Evolutionary conservation across 768 basidiomycete genomes (phyloP).

Genomic region (Hygrocybe coccinea): DNA sequence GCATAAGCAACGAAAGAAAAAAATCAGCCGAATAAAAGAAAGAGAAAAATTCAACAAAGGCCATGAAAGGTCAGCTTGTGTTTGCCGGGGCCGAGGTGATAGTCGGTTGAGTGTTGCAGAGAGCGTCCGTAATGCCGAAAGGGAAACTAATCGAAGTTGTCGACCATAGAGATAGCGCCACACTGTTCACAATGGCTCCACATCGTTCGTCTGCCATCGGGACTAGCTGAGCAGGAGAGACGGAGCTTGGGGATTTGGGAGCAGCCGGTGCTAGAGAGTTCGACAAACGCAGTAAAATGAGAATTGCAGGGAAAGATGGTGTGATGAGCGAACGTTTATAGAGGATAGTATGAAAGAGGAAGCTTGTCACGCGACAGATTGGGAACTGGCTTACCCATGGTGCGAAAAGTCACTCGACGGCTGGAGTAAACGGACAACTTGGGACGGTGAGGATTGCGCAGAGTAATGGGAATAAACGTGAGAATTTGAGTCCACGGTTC

Average conservation of each 20-base stretch:
- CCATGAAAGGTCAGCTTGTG: too few relatives aligned
- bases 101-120: too few relatives aligned
- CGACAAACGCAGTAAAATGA: neutral
- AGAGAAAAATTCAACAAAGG: too few relatives aligned
- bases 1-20: too few relatives aligned
- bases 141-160: slow-evolving; percentile 32
- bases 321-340: slow-evolving; percentile 1
- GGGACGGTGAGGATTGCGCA: slow-evolving; percentile 38
- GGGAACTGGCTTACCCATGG: slow-evolving; percentile 54
- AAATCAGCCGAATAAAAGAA: too few relatives aligned
- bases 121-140: too few relatives aligned
- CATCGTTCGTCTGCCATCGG: slow-evolving; percentile 72
- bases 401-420: slow-evolving; percentile 58
- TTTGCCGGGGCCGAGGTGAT: too few relatives aligned
- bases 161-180: slow-evolving; percentile 85
- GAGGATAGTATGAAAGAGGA: slow-evolving; percentile 1
- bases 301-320: neutral
- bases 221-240: slow-evolving; percentile 67
- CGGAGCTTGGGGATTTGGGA: slow-evolving; percentile 80
- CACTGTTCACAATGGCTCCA: slow-evolving; percentile 88
- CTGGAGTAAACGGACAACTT: slow-evolving; percentile 61
- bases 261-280: slow-evolving; percentile 50
- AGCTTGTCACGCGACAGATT: slow-evolving; percentile 7
- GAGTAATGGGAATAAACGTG: slow-evolving; percentile 41
- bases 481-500: slow-evolving; percentile 45